A percentile compares a stretch with the other conserved stretches of the same genome.
phyloP scores from a whole-genome alignment of 805 yeast genomes.

The Cyberlindnera maritima region DNA sequence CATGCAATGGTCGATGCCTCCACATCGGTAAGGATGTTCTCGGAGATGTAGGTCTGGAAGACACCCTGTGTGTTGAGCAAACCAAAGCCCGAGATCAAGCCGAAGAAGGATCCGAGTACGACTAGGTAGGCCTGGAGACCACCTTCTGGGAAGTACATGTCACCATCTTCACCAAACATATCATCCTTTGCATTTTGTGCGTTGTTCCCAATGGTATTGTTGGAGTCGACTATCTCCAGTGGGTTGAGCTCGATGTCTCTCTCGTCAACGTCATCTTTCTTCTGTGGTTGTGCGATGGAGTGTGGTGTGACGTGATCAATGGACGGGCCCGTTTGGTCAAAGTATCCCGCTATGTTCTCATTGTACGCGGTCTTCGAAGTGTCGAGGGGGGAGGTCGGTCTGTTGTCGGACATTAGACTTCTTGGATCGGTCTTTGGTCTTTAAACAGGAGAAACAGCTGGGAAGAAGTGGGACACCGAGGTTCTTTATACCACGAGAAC shows the following conservation, averaged over 20 bases:
- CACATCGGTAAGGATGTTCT: constrained; percentile 47
- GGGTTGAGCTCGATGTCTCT: constrained; percentile 10
- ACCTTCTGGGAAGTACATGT: constrained; percentile 51
- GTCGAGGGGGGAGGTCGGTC: constrained; percentile 6
- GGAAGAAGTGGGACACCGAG: too few relatives aligned
- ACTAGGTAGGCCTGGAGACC: constrained; percentile 55
- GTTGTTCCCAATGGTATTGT: constrained; percentile 11
- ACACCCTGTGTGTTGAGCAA: constrained; percentile 59
- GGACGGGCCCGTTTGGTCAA: constrained; percentile 2
- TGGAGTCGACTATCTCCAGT: constrained; percentile 2
- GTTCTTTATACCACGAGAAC: too few relatives aligned
- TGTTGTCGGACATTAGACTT: neutral
- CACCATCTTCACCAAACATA: constrained; percentile 26
- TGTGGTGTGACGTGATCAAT: constrained; percentile 2
- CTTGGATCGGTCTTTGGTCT: too few relatives aligned
- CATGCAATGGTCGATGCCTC: constrained; percentile 53
- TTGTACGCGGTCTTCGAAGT: constrained; percentile 5
- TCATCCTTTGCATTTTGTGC: constrained; percentile 9
- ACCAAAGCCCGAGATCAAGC: constrained; percentile 54
- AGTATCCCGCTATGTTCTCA: constrained; percentile 6
- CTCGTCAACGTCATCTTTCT: constrained; percentile 9
- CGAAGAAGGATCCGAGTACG: constrained; percentile 56
- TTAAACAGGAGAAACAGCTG: neutral
- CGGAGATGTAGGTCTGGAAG: constrained; percentile 55
- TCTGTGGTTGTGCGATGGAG: neutral